Evolutionary conservation across 352 stramenopile genomes (phyloP), one percentile per base, ranked within the genome.

Genomic region (Globisporangium uncinulatum): DNA sequence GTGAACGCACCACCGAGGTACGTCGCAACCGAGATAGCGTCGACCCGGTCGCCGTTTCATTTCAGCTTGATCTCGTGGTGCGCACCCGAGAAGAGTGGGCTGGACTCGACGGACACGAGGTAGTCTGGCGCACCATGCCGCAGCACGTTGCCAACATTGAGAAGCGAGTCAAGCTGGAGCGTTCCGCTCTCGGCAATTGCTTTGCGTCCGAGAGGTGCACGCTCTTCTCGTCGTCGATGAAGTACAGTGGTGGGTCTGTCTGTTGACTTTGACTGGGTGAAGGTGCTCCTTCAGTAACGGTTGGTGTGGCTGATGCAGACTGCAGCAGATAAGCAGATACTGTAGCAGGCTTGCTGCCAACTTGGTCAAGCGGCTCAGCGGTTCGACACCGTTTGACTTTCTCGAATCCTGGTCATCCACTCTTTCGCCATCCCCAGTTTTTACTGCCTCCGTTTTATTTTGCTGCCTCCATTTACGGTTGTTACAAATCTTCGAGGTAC

Each of bases 191-290:
- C 63, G 10, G 71, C 8, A 29, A 81, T 74, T n/a, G 75, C 67
- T 81, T 75, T 24, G 67, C 49, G 54, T 77, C 69, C 4, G 56
- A 42, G 15, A 80, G 51, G 48, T 80, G 77, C 19, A 62, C 42
- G 1, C 44, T 62, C 63, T 77, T 77, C 45, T 76, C 67, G 54
- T 80, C 69, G 57, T 80, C 72, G 44, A 82, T 78, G 43, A 82
- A 79, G 64, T 66, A 74, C n/a, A 78, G 41, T 14, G 1, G 13
- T 45, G 11, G 41, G 19, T 10, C 39, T 44, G 41, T 45, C 41
- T 14, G 6, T 45, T 10, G 41, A 45, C 14, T 45, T 45, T n/a
- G 41, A 45, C 41, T 45, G 41, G 41, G 41, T n/a, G 19, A 45
- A 45, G 41, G 41, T 45, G 41, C 41, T 45, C 24, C 24, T 29